Base-by-base conservation (phyloP, 441 rosid species). In the Heliophila coronopifolia region DNA sequence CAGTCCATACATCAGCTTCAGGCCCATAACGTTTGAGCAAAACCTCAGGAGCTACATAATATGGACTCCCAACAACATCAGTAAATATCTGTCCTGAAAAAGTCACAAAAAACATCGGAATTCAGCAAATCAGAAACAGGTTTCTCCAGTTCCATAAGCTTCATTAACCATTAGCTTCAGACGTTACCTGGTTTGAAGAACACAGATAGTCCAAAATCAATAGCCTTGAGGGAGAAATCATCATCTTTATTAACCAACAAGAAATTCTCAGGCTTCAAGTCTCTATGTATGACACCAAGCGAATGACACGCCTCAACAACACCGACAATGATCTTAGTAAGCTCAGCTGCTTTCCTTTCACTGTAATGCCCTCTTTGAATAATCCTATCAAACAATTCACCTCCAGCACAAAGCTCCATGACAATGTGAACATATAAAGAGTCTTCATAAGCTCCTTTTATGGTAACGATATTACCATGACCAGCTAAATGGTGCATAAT, bases 1-100 rank as follows among this genome's bases (percentile, higher is more conserved):
- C 96, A 18, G 98, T 86, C 98, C 98, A 90, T 6, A 90, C 96
- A 61, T 90, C 98, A 30, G 97, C 97, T 63, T 66, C 98, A 61
- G 94, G 96, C 38, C 98, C 98, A 63, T 86, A 90, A 54, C 75
- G 77, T 68, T 86, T 90, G 5, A 77, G 79, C 20, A 90, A 87
- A 35, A 90, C 98, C 71, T 90, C 98, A 34, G 98, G 98, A 59
- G 96, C 96, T 8, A 90, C 96, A 47, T 90, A 90, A 63, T 90
- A 90, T 33, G 98, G 98, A 60, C 96, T 90, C 31, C 98, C 97
- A 58, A 90, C 96, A 17, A 84, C 94, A 72, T 86, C 98, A 4
- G 75, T 82, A 68, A 90, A 90, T 55, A 80, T 58, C 49, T 90
- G 92, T 38, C 77, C 98, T 90, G 64, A 57, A 56, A 26, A n/a